Evolutionary conservation across 164 flowering plant species (phyloP), one percentile per base, ranked within the genome.

Genomic region (Akebia trifoliata): DNA sequence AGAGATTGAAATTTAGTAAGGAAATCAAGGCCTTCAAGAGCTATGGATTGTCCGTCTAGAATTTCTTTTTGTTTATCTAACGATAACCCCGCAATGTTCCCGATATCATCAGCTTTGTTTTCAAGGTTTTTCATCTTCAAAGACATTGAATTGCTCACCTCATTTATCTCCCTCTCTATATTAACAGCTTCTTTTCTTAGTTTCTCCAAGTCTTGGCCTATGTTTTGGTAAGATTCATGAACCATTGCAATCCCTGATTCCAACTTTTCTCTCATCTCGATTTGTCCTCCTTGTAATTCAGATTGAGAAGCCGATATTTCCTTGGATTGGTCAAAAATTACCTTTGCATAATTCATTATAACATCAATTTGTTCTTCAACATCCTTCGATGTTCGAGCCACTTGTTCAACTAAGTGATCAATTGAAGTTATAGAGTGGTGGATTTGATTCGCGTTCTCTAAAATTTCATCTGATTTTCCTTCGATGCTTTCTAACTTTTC

Each of bases 41-140:
- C 94, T 7, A 30, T 45, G 14, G 84, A 72, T 49, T 91, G 96
- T 4, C 87, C 87, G 54, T 81, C 81, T 7, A 88, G 66, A 58
- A 91, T 87, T 62, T 74, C 60, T 38, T 76, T 82, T 51, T 88
- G 98, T 68, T 80, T 86, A 15, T 81, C 87, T 9, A 91, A 64
- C 0, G 96, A 83, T 43, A 63, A 34, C 11, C 76, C 94, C 2
- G 95, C 84, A 46, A 78, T 66, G 38, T 61, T 60, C 46, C 78
- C 90, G 40, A 88, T 84, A 37, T 84, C 83, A 52, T 86, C 82
- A 7, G 98, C 90, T 73, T 66, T 84, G 40, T 49, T 72, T 51
- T 91, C 87, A 52, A 86, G 65, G 47, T 34, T 71, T 3, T 66
- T 65, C 96, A 88, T 86, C 80, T 73, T 79, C 50, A 51, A 60